A percentile compares a stretch with the other conserved stretches of the same genome.
phyloP scores from a whole-genome alignment of 331 rosid genomes.

The Malus hybrid region DNA sequence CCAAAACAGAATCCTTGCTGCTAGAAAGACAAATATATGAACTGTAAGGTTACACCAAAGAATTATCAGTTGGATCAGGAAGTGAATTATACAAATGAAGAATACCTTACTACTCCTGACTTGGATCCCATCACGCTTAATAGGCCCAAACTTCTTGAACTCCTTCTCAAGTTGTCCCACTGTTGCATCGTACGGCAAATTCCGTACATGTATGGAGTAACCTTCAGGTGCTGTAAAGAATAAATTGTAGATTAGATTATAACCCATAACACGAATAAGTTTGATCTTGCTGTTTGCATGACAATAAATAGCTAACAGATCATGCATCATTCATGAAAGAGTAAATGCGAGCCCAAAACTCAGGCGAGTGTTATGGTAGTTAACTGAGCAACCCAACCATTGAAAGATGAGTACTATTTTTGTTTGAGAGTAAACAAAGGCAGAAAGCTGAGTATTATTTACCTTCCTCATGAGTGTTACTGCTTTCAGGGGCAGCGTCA shows the following conservation, averaged over 20 bases:
- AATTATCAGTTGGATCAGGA: constrained; percentile 2
- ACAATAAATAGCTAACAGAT: not conserved
- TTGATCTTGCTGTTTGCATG: not conserved
- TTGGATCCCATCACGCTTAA: constrained; percentile 90
- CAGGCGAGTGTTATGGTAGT: not conserved
- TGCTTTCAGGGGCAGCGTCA: constrained; percentile 55
- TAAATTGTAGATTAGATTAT: not conserved
- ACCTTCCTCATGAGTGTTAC: constrained; percentile 82
- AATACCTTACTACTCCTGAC: constrained; percentile 94
- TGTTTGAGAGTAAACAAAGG: not conserved
- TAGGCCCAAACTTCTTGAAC: constrained; percentile 84
- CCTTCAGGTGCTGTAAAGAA: constrained; percentile 59
- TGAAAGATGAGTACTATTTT: not conserved
- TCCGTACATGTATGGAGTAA: constrained; percentile 81
- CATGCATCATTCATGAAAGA: not conserved
- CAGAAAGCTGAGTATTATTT: constrained; percentile 11
- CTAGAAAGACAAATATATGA: constrained; percentile 28
- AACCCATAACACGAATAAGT: not conserved
- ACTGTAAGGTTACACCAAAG: constrained; percentile 15
- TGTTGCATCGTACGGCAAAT: constrained; percentile 84
- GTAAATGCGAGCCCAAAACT: not conserved
- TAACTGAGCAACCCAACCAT: not conserved
- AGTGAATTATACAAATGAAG: not conserved
- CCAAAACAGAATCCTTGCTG: constrained; percentile 98
- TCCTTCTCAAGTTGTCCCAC: constrained; percentile 81